A percentile compares a stretch with the other conserved stretches of the same genome.
Conservation (phyloP, 345 rosid genomes). For the Geranium brycei region DNA sequence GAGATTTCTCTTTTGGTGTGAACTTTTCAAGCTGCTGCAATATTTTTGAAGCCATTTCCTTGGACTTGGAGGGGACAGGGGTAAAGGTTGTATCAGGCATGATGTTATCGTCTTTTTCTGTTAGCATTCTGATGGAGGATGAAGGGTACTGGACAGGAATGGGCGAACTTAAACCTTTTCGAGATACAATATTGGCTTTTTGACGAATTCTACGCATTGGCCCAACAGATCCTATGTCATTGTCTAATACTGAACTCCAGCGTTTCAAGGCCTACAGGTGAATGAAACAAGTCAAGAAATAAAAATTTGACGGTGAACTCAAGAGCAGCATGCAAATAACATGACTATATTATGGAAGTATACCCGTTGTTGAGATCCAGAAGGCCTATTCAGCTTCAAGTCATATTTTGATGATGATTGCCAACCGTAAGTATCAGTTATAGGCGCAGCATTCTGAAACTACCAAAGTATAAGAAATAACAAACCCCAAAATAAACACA, state of each 20-base stretch:
- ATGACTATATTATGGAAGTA: too few relatives aligned
- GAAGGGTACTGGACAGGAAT: slow-evolving; percentile 17
- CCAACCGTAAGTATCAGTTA: slow-evolving; percentile 17
- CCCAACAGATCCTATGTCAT: slow-evolving; percentile 63
- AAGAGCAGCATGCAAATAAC: neutral
- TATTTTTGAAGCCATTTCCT: slow-evolving; percentile 71
- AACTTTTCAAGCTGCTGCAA: slow-evolving; percentile 56
- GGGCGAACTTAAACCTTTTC: slow-evolving; percentile 20
- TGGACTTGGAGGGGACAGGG: slow-evolving; percentile 63
- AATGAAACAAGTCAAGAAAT: slow-evolving; percentile 7
- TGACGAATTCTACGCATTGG: slow-evolving; percentile 88
- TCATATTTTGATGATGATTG: slow-evolving; percentile 23
- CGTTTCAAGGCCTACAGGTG: slow-evolving; percentile 56
- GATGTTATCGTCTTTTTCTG: slow-evolving; percentile 24
- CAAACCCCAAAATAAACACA: slow-evolving; percentile 1
- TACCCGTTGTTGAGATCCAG: slow-evolving; percentile 50
- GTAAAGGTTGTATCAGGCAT: slow-evolving; percentile 30
- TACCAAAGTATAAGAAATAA: slow-evolving; percentile 3
- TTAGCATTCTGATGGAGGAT: slow-evolving; percentile 17
- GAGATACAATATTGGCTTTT: slow-evolving; percentile 50
- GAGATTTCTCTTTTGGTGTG: slow-evolving; percentile 28
- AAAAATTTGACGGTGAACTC: neutral
- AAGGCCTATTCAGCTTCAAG: slow-evolving; percentile 31
- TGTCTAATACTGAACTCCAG: slow-evolving; percentile 63
- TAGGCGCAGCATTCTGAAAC: slow-evolving; percentile 26